A percentile compares a stretch with the other conserved stretches of the same genome.
phyloP scores from a whole-genome alignment of 345 rosid genomes.

The Punica granatum region DNA sequence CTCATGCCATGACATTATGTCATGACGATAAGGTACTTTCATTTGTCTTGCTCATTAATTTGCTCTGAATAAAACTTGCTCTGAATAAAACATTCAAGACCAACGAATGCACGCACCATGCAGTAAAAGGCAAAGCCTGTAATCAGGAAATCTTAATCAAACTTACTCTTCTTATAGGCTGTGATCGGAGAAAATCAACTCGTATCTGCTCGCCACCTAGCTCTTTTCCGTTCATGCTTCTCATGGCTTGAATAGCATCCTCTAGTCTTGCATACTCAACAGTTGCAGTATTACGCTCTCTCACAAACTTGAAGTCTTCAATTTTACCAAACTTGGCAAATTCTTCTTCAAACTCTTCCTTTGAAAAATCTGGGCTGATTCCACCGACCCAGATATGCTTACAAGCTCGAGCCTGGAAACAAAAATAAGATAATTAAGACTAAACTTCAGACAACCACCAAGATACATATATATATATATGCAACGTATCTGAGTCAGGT shows the following conservation, averaged over 20 bases:
- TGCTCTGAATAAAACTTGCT: background rate
- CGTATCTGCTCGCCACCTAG: slow-evolving; percentile 77
- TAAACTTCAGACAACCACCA: background rate
- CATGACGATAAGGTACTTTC: no score
- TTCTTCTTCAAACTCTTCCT: slow-evolving; percentile 63
- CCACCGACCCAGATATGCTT: slow-evolving; percentile 93
- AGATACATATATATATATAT: background rate
- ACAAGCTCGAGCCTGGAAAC: slow-evolving; percentile 69
- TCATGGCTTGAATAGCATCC: slow-evolving; percentile 74
- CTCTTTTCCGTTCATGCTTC: slow-evolving; percentile 66
- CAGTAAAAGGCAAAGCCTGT: background rate
- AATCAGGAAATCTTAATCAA: background rate
- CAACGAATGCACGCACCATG: background rate
- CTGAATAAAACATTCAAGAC: background rate
- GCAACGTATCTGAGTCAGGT: background rate
- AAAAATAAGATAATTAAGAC: slow-evolving; percentile 6
- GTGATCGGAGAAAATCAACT: slow-evolving; percentile 84
- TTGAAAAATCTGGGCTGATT: slow-evolving; percentile 50
- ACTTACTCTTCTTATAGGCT: slow-evolving; percentile 68
- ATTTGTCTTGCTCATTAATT: no score
- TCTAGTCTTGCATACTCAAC: slow-evolving; percentile 58
- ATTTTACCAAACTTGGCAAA: slow-evolving; percentile 69
- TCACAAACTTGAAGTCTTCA: slow-evolving; percentile 66
- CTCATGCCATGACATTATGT: no score
- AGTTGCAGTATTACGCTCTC: slow-evolving; percentile 72